Evolutionary conservation across 2,329 filamentous ascomycete genomes (phyloP), one percentile per base, ranked within the genome.

Genomic region (Alternaria hordeiaustralica): DNA sequence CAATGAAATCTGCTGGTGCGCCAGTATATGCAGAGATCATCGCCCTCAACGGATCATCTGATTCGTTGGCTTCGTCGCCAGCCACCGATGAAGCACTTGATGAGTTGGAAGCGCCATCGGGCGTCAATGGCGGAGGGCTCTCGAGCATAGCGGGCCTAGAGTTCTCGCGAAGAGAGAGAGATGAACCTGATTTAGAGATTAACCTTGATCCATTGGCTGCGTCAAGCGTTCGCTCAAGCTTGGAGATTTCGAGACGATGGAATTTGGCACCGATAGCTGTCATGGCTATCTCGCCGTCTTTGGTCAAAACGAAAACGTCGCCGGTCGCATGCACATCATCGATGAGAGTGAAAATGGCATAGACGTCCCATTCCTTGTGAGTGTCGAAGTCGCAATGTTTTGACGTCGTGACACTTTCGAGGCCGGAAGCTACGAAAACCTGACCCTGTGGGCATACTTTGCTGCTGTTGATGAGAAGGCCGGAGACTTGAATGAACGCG

Each of bases 401-500:
- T 6, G 66, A 60, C 51, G 69, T 50, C 5, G 59, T 62, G n/a
- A 59, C 43, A 49, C 66, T 63, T 50, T 70, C 66, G 9, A 71
- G 30, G 7, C 65, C 67, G 10, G 58, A 60, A 15, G 64, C 63
- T 18, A 71, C 58, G 18, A 71, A 63, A 6, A 69, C 68, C 21
- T 71, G 61, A 12, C 58, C 64, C 18, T 33, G 54, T 26, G 28
- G 45, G 15, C 58, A 61, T 45, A 54, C 59, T 18, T 66, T 61
- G 23, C 69, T 68, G 47, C 60, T 71, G 28, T 71, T 71, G 36
- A 71, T 65, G 12, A 70, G 58, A 15, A 71, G 53, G 10, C 69
- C 69, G 8, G 63, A 63, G 4, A 70, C 67, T n/a, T 65, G 61
- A 15, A 70, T 70, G 33, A 71, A 71, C 11, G 57, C 53, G 44